Conservation (phyloP, 2,329 filamentous ascomycete species). For the Orbilia ellipsospora region DNA sequence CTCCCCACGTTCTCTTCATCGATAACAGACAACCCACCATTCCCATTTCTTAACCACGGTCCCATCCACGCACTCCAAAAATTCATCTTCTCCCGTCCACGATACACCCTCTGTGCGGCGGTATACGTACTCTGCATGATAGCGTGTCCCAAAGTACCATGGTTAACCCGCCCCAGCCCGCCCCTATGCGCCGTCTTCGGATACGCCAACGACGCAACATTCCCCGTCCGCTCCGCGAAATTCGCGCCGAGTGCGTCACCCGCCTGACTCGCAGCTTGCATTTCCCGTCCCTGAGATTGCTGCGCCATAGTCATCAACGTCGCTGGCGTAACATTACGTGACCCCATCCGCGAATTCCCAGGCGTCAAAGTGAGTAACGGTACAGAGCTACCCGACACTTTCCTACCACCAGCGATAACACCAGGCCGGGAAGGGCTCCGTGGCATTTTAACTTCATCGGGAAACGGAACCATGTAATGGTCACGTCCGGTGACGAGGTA, state of each 20-base stretch:
- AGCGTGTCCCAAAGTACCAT: constrained; percentile 33
- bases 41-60: constrained; percentile 21
- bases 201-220: constrained; percentile 24
- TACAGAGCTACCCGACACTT: constrained; percentile 5
- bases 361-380: constrained; percentile 24
- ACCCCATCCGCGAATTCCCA: constrained; percentile 1
- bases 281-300: constrained; percentile 10
- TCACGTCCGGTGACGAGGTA: constrained; percentile 22
- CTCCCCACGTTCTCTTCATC: constrained; percentile 49
- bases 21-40: constrained; percentile 17
- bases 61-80: constrained; percentile 44
- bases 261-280: background rate
- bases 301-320: constrained; percentile 3
- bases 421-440: background rate
- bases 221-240: constrained; percentile 40
- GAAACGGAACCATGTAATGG: constrained; percentile 38
- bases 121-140: constrained; percentile 48
- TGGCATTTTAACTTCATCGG: constrained; percentile 20
- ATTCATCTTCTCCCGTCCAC: constrained; percentile 30
- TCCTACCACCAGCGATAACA: background rate
- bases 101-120: constrained; percentile 40
- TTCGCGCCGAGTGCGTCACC: background rate
- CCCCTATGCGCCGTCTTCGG: constrained; percentile 26
- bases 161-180: background rate
- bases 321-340: constrained; percentile 12